A percentile compares a stretch with the other conserved stretches of the same genome.
phyloP scores from a whole-genome alignment of 768 basidiomycete species.

The Leccinum barrowsii region DNA sequence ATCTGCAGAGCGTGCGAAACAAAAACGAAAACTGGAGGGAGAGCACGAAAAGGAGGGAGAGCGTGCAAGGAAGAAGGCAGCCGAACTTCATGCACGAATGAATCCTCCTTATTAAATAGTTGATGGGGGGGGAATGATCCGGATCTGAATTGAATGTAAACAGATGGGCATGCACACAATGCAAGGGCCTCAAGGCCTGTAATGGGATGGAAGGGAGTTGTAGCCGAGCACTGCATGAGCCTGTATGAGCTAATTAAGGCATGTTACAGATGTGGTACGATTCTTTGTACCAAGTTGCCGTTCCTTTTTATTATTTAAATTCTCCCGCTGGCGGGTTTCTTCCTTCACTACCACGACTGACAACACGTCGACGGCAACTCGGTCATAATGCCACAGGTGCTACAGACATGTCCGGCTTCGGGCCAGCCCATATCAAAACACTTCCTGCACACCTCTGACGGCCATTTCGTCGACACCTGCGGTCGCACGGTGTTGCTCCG shows the following conservation, averaged over 20 bases:
- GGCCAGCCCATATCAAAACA: slow-evolving; percentile 11
- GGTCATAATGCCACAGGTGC: slow-evolving; percentile 21
- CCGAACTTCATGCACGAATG: too few species aligned
- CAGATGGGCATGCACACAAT: background rate
- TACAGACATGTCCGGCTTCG: slow-evolving; percentile 16
- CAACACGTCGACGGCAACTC: slow-evolving; percentile 1
- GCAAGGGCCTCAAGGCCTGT: background rate
- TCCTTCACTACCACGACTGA: background rate
- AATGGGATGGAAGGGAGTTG: background rate
- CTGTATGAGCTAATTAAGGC: slow-evolving; percentile 6
- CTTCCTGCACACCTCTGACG: slow-evolving; percentile 63
- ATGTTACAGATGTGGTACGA: slow-evolving; percentile 22
- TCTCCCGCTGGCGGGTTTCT: background rate
- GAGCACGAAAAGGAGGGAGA: too few species aligned
- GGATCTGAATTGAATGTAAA: background rate
- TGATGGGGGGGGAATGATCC: background rate
- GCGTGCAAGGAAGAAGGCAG: too few species aligned
- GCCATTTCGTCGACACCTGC: slow-evolving; percentile 67
- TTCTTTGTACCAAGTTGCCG: background rate
- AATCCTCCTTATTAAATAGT: slow-evolving; percentile 4
- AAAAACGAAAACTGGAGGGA: too few species aligned
- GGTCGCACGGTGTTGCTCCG: slow-evolving; percentile 81
- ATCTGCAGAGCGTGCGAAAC: too few species aligned
- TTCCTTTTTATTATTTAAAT: background rate
- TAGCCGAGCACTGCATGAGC: background rate